A percentile compares a stretch with the other conserved stretches of the same genome.
These are phyloP conservation scores for Xylaria palmicola DNA, from an alignment of 495 filamentous ascomycete genomes.

Conservation along the genomic window DNA sequence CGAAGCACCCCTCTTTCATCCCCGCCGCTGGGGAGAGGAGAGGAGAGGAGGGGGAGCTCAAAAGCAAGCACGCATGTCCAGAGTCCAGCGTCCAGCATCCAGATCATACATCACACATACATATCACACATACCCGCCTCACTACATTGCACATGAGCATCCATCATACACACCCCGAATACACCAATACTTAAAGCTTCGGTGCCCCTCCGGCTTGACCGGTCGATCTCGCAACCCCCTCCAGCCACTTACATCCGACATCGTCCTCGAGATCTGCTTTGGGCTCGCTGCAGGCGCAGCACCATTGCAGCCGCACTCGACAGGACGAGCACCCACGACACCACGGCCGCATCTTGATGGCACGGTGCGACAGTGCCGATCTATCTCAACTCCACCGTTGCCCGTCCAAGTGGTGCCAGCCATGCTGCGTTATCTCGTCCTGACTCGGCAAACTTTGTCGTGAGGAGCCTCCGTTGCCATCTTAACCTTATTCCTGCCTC, in stretches of 20 bases:
- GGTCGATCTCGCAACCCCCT: slow-evolving; percentile 7
- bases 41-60: no score
- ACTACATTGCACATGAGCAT: background rate
- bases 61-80: no score
- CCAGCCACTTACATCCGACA: slow-evolving; percentile 11
- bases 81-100: no score
- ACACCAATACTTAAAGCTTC: slow-evolving; percentile 1
- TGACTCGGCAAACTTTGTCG: slow-evolving; percentile 10
- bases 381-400: slow-evolving; percentile 20
- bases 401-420: slow-evolving; percentile 24
- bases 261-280: slow-evolving; percentile 22
- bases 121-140: no score
- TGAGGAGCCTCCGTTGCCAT: slow-evolving; percentile 1
- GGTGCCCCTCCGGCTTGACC: slow-evolving; percentile 8
- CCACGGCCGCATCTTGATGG: slow-evolving; percentile 14
- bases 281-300: slow-evolving; percentile 28
- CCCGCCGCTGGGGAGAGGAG: no score
- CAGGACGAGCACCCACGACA: slow-evolving; percentile 20
- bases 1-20: no score
- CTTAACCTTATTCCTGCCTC: background rate
- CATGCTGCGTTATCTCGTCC: slow-evolving; percentile 29
- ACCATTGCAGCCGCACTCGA: slow-evolving; percentile 26
- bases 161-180: background rate
- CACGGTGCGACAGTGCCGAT: slow-evolving; percentile 26
- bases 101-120: no score